Percentiles rank a stretch among this genome's conserved stretches.
These are phyloP conservation scores for Termitomyces sp. DNA, from an alignment of 1,284 basidiomycete genomes.

Conservation along the genomic window DNA sequence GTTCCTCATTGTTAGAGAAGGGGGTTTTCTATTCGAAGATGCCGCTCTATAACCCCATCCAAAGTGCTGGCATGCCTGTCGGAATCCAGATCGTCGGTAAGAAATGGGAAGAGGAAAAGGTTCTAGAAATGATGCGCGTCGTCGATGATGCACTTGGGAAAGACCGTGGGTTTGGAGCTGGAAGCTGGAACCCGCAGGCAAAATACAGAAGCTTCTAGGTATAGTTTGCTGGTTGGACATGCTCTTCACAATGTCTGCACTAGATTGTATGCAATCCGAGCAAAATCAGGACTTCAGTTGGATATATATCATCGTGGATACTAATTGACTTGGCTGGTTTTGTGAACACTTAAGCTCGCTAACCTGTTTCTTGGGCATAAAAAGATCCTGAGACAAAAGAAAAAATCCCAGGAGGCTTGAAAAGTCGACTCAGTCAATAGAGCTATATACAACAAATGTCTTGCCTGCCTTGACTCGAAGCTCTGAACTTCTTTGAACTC, in stretches of 20 bases:
- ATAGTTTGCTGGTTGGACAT: not conserved
- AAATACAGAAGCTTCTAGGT: not conserved
- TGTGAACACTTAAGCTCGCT: too few relatives aligned
- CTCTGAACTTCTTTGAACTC: too few relatives aligned
- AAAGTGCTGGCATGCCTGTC: conserved; percentile 78
- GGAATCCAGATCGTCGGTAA: conserved; percentile 78
- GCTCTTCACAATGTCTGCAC: not conserved
- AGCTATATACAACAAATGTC: not conserved
- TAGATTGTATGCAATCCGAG: not conserved
- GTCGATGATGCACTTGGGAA: conserved; percentile 62
- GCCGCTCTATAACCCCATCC: conserved; percentile 62
- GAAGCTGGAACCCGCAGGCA: conserved; percentile 25
- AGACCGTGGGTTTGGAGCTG: conserved; percentile 51
- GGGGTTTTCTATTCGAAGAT: conserved; percentile 49
- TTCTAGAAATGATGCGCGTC: conserved; percentile 78
- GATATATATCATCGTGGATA: not conserved
- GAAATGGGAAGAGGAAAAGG: conserved; percentile 84
- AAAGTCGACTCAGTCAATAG: too few relatives aligned
- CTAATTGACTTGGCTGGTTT: not conserved
- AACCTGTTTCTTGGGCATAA: too few relatives aligned
- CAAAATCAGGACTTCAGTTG: not conserved
- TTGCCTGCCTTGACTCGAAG: not conserved
- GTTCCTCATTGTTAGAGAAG: conserved; percentile 52
- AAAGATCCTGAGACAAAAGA: too few relatives aligned
- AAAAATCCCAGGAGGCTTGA: too few relatives aligned